Evolutionary conservation across 805 yeast genomes (phyloP), one percentile per base, ranked within the genome.

Genomic region (Vanderwaltozyma verrucispora): DNA sequence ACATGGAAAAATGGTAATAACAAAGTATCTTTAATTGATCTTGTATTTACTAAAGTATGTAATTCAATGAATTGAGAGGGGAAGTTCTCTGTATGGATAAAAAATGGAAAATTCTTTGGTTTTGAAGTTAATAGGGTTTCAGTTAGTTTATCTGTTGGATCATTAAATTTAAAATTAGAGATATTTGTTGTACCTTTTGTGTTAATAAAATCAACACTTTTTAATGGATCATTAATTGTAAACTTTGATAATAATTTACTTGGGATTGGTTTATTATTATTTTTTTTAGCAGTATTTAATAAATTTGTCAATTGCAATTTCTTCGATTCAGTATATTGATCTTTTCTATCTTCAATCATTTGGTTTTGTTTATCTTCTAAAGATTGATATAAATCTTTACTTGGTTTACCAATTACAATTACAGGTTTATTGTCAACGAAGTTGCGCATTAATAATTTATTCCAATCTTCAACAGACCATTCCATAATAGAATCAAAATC

Each of bases 201-300:
- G 20, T 72, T 49, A 43, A 86, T 83, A 50, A 92, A 86, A 6
- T 70, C 61, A 34, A 92, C 60, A 41, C 58, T 85, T 32, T 71
- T 72, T 1, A 80, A 65, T 0, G 92, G 87, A 51, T 86, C 84
- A 4, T 94, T 88, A 18, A 72, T 70, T 3, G 73, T 72, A 59
- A 86, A 87, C 19, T 67, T 53, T 3, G 70, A 63, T 15, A 89
- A 56, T 5, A 87, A 61, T 1, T 68, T 69, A 10, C 72, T 69
- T 1, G 97, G 96, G 43, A 92, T 81, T 17, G 82, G 80, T n/a
- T 51, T 62, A 53, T 85, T 82, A 56, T 89, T 89, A 33, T 65
- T 68, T 2, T 55, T 64, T 48, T 75, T 78, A 0, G 96, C 96
- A 0, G 52, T 43, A 19, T 76, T 68, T 29, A 92, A 63, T 35